Evolutionary conservation across 108 stramenopile genomes (phyloP), one percentile per base, ranked within the genome.

Genomic region (Fistulifera pelliculosa): DNA sequence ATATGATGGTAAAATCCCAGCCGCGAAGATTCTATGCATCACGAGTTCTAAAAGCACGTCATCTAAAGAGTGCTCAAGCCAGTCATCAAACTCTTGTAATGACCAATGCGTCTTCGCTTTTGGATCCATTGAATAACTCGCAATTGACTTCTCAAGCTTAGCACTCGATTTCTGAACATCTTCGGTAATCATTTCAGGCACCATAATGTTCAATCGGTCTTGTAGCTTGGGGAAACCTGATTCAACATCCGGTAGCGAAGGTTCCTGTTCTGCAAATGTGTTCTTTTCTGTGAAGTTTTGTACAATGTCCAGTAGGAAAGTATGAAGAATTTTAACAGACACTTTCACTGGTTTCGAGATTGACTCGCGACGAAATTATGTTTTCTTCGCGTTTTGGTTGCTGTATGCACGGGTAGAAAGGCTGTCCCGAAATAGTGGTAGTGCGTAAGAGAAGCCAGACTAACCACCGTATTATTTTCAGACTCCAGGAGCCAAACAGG

Each of bases 401-500:
- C 8, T 8, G 31, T 3, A 6, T 35, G 31, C 3, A 35, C 44
- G 4, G 74, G 74, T 17, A 73, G 49, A 50, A 77, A 68, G 10
- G 65, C 65, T 22, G 64, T 66, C 13, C 79, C 77, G 52, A 74
- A 84, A 41, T 63, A 58, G 56, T 82, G 77, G 67, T 90, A 85
- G 69, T 82, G 85, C 11, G 70, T 65, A 27, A 90, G 65, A 4
- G 78, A 80, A 31, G 78, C 75, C 49, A 74, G 58, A 25, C 69
- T 65, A 51, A 90, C 52, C 1, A 82, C 59, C 8, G 47, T 64
- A n/a, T 70, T 72, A 16, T 67, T 60, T 23, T 71, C 89, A n/a
- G 74, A 62, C 56, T 90, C 89, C 19, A 90, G 52, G 28, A 90
- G 62, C 79, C 79, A 90, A 16, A 72, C 71, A 0, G 87, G 87